A percentile compares a stretch with the other conserved stretches of the same genome.
phyloP scores from a whole-genome alignment of 1,139 yeast genomes.

The Yamadazyma dendronema region DNA sequence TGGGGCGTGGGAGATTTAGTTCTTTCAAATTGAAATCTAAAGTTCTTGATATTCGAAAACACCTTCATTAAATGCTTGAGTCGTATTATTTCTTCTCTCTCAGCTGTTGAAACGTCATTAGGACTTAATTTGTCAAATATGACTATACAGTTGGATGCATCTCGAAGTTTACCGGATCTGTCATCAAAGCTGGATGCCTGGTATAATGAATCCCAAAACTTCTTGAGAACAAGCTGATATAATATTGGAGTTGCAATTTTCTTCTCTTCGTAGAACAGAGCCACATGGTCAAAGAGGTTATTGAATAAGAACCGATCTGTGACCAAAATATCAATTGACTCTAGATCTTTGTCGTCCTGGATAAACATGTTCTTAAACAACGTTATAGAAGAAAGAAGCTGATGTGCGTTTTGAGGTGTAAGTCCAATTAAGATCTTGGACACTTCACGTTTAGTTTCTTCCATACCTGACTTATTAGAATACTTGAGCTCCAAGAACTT shows the following conservation, averaged over 20 bases:
- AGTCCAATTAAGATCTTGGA: slow-evolving; percentile 30
- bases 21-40: slow-evolving; percentile 37
- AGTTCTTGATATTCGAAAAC: slow-evolving; percentile 29
- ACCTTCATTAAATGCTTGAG: slow-evolving; percentile 32
- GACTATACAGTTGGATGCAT: slow-evolving; percentile 39
- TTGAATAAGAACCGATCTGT: slow-evolving; percentile 39
- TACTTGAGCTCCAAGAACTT: slow-evolving; percentile 34
- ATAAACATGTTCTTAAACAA: slow-evolving; percentile 27
- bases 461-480: slow-evolving; percentile 15
- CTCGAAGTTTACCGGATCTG: slow-evolving; percentile 43
- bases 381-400: slow-evolving; percentile 22
- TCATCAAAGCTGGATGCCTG: slow-evolving; percentile 50
- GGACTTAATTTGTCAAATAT: slow-evolving; percentile 27
- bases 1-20: slow-evolving; percentile 28
- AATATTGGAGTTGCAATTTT: slow-evolving; percentile 17
- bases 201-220: slow-evolving; percentile 57
- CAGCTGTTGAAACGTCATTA: slow-evolving; percentile 11
- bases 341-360: slow-evolving; percentile 19
- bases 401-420: slow-evolving; percentile 31
- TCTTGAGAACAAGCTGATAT: slow-evolving; percentile 25
- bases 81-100: slow-evolving; percentile 19
- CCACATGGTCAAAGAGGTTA: slow-evolving; percentile 34
- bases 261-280: slow-evolving; percentile 17
- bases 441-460: slow-evolving; percentile 26
- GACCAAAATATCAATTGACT: slow-evolving; percentile 30